These are phyloP conservation scores for Spergularia bocconei DNA, from an alignment of 148 eudicot genomes.

Conservation along the genomic window DNA sequence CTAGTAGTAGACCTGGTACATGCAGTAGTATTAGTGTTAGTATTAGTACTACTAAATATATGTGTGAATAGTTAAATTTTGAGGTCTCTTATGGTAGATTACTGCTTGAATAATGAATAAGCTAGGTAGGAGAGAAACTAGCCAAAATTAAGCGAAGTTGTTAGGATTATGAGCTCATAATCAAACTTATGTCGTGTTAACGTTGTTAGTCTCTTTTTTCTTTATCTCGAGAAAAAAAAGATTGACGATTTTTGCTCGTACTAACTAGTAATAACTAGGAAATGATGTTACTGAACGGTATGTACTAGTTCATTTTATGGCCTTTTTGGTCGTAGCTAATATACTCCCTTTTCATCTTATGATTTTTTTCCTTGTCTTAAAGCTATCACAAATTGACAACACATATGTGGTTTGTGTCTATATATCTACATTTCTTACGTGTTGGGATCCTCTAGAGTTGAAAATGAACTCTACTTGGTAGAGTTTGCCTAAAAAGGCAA, in stretches of 20 bases:
- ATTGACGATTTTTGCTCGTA: background rate
- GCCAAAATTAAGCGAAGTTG: background rate
- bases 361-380: no score
- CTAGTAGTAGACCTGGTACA: constrained; percentile 2
- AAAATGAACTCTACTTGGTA: no score
- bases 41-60: constrained; percentile 18
- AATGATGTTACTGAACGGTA: no score
- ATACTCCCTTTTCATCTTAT: background rate
- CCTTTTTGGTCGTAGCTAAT: background rate
- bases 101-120: constrained; percentile 23
- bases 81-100: constrained; percentile 13
- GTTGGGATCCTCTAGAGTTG: no score
- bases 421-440: no score
- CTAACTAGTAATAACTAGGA: no score
- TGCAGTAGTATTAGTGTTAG: background rate
- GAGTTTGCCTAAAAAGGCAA: no score
- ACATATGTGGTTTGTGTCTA: no score
- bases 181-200: background rate
- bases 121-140: background rate
- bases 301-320: background rate
- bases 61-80: constrained; percentile 23
- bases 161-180: background rate
- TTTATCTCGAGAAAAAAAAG: constrained; percentile 18
- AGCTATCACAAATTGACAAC: no score
- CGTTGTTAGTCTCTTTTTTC: constrained; percentile 1